phyloP scores from a whole-genome alignment of 192 early-diverging fungal genomes.

The Mortierella hygrophila region DNA sequence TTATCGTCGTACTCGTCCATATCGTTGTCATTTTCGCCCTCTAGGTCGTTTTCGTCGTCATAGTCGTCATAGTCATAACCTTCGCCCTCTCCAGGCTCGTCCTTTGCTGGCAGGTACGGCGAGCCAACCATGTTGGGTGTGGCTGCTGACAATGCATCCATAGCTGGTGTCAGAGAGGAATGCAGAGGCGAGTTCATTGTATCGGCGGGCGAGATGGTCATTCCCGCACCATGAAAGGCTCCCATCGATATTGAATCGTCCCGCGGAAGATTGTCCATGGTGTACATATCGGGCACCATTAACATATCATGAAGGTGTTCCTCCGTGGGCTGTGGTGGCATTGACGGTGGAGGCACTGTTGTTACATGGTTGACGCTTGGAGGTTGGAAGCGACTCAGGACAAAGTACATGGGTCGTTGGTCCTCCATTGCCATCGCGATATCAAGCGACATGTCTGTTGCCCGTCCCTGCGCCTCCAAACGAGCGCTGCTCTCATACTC shows the following conservation, averaged over 20 bases:
- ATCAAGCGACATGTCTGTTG: neutral
- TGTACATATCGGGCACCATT: neutral
- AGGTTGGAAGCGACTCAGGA: neutral
- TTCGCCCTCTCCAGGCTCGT: neutral
- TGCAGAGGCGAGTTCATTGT: constrained; percentile 7
- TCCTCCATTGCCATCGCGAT: constrained; percentile 1
- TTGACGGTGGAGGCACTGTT: neutral
- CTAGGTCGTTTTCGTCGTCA: neutral
- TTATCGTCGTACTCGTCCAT: neutral
- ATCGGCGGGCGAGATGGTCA: neutral
- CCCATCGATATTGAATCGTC: constrained; percentile 4
- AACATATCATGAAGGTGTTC: neutral
- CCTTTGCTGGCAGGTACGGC: neutral
- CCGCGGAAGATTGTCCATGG: neutral
- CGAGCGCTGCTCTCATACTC: neutral
- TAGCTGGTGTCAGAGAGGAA: neutral
- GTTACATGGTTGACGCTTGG: neutral
- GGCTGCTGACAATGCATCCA: neutral
- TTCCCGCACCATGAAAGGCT: neutral
- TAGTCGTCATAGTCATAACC: neutral
- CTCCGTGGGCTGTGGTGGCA: neutral
- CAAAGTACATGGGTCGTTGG: neutral
- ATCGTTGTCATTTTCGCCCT: neutral
- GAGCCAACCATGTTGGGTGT: neutral
- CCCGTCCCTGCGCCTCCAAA: neutral